Conservation (phyloP, 2,329 filamentous ascomycete species). For the Ascochyta fabae region DNA sequence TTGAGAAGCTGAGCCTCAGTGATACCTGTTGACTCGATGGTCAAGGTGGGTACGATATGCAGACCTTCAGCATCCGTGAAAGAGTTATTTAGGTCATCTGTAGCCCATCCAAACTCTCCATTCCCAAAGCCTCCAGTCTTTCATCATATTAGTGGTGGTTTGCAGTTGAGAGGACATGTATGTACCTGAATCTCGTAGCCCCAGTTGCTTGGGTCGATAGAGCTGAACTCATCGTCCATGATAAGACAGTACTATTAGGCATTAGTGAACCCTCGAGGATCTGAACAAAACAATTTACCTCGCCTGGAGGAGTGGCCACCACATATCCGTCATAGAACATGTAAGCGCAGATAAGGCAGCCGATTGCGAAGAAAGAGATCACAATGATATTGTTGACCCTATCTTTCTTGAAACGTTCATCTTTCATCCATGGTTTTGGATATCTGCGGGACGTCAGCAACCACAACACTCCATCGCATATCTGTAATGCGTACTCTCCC, state of each 20-base stretch:
- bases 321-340: background rate
- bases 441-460: background rate
- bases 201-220: background rate
- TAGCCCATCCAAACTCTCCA: conserved; percentile 74
- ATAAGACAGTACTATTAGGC: background rate
- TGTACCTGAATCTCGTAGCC: conserved; percentile 1
- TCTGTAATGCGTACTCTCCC: background rate
- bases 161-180: background rate
- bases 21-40: conserved; percentile 65
- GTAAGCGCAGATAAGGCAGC: background rate
- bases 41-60: conserved; percentile 78
- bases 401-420: background rate
- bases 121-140: conserved; percentile 73
- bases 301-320: background rate
- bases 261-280: background rate
- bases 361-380: background rate
- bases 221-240: background rate
- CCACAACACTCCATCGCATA: no score
- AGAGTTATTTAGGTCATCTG: conserved; percentile 72
- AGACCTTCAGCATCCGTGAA: conserved; percentile 73
- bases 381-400: background rate
- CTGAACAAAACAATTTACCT: background rate
- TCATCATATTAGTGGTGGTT: background rate
- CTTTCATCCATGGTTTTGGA: conserved; percentile 1
- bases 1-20: conserved; percentile 71